A percentile compares a stretch with the other conserved stretches of the same genome.
Conservation (phyloP, 2,329 filamentous ascomycete species). For the Neofusicoccum umdonicola region DNA sequence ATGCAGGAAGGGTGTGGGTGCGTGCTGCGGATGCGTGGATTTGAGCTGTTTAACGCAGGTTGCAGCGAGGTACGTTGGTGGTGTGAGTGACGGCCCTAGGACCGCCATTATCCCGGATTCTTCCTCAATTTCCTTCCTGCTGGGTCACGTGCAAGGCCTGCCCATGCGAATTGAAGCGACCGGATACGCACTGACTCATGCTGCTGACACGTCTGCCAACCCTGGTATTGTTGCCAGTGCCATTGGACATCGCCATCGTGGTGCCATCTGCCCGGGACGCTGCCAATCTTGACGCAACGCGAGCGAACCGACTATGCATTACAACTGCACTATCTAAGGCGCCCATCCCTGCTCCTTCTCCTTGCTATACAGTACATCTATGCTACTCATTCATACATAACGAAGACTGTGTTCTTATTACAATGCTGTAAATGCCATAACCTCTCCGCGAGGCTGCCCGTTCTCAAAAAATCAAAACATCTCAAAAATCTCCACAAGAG, state of each 20-base stretch:
- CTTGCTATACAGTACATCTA: conserved; percentile 11
- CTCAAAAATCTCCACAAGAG: not conserved
- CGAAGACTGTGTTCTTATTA: conserved; percentile 11
- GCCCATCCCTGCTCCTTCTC: not conserved
- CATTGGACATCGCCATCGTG: not conserved
- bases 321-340: not conserved
- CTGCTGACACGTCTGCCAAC: conserved; percentile 5
- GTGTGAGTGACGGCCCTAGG: conserved; percentile 12
- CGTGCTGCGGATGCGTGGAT: conserved; percentile 24
- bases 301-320: conserved; percentile 11
- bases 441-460: conserved; percentile 4
- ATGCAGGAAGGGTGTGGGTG: conserved; percentile 22
- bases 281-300: not conserved
- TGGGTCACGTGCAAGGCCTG: not conserved
- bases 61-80: conserved; percentile 16
- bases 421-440: conserved; percentile 12
- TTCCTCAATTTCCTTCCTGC: conserved; percentile 8
- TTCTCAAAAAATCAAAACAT: not conserved
- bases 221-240: conserved; percentile 5
- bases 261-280: not conserved
- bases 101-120: conserved; percentile 11
- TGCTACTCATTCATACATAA: conserved; percentile 17
- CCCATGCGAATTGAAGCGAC: conserved; percentile 10
- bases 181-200: conserved; percentile 1
- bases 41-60: conserved; percentile 15